Evolutionary conservation across 2,329 filamentous ascomycete species (phyloP).

Genomic region (Zymoseptoria ardabiliae): DNA sequence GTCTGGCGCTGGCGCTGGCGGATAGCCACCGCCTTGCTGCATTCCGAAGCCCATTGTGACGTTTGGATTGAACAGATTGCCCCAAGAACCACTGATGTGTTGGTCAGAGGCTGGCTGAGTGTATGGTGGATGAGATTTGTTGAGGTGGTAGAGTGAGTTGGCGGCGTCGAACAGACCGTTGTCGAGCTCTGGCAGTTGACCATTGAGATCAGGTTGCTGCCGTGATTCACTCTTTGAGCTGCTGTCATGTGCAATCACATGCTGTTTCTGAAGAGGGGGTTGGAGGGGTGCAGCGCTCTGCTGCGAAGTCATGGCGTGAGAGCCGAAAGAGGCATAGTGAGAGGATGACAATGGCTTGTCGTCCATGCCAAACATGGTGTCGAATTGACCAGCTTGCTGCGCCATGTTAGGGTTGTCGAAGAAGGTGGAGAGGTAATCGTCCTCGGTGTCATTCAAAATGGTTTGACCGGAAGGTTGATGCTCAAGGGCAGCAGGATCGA

Average conservation of each 20-base stretch:
- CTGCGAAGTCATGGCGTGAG: background rate
- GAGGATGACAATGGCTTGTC: background rate
- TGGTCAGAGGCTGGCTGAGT: background rate
- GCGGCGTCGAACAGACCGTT: background rate
- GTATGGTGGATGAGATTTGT: background rate
- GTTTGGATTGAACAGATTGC: background rate
- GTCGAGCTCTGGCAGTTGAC: background rate
- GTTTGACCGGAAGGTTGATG: background rate
- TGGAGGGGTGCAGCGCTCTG: background rate
- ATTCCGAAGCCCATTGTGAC: background rate
- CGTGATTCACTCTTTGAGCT: background rate
- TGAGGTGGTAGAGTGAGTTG: background rate
- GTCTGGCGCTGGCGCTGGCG: background rate
- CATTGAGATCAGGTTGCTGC: background rate
- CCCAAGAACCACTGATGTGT: background rate
- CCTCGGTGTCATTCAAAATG: constrained; percentile 2
- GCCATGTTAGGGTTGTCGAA: constrained; percentile 6
- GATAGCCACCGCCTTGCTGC: background rate
- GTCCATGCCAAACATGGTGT: background rate
- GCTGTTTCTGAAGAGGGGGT: background rate
- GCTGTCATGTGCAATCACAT: background rate
- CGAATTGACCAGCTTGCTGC: constrained; percentile 1
- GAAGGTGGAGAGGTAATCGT: constrained; percentile 4
- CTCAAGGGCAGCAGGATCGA: background rate
- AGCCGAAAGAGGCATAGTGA: background rate